Conservation (phyloP, 495 filamentous ascomycete species). For the Acidomyces sp. region DNA sequence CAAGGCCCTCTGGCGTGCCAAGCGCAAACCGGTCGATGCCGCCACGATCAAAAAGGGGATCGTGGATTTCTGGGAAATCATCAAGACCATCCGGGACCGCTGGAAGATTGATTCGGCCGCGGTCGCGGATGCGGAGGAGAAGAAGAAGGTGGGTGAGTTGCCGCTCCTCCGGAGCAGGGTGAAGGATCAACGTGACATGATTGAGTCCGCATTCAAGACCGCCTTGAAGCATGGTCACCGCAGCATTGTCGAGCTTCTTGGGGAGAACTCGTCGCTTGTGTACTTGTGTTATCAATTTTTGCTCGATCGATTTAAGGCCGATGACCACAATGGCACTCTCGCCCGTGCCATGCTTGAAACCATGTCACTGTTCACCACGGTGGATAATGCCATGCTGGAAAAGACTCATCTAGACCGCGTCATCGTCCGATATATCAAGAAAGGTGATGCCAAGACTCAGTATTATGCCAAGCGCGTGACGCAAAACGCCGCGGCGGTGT, state of each 20-base stretch:
- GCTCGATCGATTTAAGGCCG: slow-evolving; percentile 46
- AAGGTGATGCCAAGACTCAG: slow-evolving; percentile 50
- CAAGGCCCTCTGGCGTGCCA: slow-evolving; percentile 52
- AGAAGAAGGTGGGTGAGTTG: slow-evolving; percentile 36
- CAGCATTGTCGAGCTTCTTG: slow-evolving; percentile 50
- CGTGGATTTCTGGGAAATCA: slow-evolving; percentile 47
- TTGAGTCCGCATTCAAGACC: slow-evolving; percentile 47
- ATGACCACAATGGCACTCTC: slow-evolving; percentile 51
- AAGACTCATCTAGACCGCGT: slow-evolving; percentile 56
- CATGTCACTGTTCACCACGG: slow-evolving; percentile 47
- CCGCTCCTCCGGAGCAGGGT: slow-evolving; percentile 37
- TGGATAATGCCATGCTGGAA: slow-evolving; percentile 48
- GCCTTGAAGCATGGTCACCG: slow-evolving; percentile 50
- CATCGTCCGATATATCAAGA: slow-evolving; percentile 49
- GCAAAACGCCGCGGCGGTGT: slow-evolving; percentile 42
- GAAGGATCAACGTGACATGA: slow-evolving; percentile 42
- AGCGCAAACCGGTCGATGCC: slow-evolving; percentile 31
- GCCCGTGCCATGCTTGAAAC: slow-evolving; percentile 51
- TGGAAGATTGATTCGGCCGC: slow-evolving; percentile 48
- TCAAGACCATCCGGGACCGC: slow-evolving; percentile 46
- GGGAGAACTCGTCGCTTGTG: slow-evolving; percentile 44
- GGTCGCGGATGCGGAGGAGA: slow-evolving; percentile 44
- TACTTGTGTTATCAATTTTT: slow-evolving; percentile 50
- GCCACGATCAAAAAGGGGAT: slow-evolving; percentile 41
- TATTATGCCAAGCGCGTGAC: slow-evolving; percentile 43